These are phyloP conservation scores for Candida khao-thaluensis DNA, from an alignment of 805 yeast genomes.

Conservation along the genomic window DNA sequence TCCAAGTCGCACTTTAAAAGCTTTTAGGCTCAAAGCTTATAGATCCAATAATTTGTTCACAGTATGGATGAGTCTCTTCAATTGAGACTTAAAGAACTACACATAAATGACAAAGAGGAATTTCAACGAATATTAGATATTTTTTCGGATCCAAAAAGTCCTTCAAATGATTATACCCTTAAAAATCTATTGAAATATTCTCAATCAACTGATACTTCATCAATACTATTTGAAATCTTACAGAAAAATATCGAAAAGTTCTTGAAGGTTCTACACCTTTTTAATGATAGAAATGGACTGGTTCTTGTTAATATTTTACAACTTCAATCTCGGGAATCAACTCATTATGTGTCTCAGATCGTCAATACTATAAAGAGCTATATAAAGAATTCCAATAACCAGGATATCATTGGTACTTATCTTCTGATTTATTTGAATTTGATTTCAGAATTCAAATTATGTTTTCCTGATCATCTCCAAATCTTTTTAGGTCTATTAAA, in stretches of 20 bases:
- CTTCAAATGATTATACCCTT: too few relatives aligned
- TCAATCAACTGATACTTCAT: constrained; percentile 11
- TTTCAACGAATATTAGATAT: neutral
- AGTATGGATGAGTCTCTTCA: neutral
- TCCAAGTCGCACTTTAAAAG: neutral
- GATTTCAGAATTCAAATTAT: constrained; percentile 19
- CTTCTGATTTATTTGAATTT: constrained; percentile 21
- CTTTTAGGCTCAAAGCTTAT: too few relatives aligned
- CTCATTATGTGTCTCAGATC: constrained; percentile 6
- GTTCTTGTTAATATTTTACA: constrained; percentile 17
- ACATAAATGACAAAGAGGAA: neutral
- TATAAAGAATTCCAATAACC: constrained; percentile 9
- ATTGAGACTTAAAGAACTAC: neutral
- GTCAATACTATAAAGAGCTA: constrained; percentile 10
- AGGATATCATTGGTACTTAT: constrained; percentile 9
- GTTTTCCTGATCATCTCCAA: constrained; percentile 21
- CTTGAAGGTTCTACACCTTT: constrained; percentile 13
- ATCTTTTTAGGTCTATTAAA: constrained; percentile 19
- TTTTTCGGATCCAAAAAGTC: neutral
- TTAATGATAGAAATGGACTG: constrained; percentile 18
- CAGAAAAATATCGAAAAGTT: constrained; percentile 19
- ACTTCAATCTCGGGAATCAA: constrained; percentile 1
- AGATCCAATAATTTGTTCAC: too few relatives aligned
- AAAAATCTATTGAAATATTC: constrained; percentile 15
- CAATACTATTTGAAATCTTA: constrained; percentile 17